These are phyloP conservation scores for Pseudocercospora cruenta DNA, from an alignment of 2,329 filamentous ascomycete genomes.

Conservation along the genomic window DNA sequence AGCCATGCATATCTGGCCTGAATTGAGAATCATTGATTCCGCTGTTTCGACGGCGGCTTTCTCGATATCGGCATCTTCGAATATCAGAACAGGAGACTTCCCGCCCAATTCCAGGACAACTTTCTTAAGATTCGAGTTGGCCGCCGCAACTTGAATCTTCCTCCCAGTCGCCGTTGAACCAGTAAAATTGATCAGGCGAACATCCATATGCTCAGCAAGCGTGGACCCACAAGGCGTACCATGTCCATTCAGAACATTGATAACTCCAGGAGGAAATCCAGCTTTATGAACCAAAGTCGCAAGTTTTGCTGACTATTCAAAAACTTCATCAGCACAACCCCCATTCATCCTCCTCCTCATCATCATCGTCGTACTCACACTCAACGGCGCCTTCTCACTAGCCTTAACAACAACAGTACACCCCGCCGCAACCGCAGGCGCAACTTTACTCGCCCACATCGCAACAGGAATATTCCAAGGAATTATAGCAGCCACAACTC, in stretches of 20 bases:
- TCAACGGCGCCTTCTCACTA: not conserved
- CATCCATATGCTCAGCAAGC: conserved; percentile 38
- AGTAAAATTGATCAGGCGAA: conserved; percentile 35
- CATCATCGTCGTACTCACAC: not conserved
- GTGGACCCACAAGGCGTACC: conserved; percentile 36
- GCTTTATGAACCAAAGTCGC: conserved; percentile 41
- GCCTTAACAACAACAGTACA: not conserved
- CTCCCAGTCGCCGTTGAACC: conserved; percentile 31
- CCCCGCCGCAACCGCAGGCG: not conserved
- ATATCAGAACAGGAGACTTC: conserved; percentile 34
- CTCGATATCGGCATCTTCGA: conserved; percentile 38
- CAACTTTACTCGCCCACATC: conserved; percentile 2
- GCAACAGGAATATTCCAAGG: conserved; percentile 74
- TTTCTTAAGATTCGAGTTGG: conserved; percentile 35
- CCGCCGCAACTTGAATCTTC: conserved; percentile 28
- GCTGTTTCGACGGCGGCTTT: conserved; percentile 39
- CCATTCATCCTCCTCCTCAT: not conserved
- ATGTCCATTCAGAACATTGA: conserved; percentile 42
- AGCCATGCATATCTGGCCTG: conserved; percentile 62
- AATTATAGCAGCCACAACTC: conserved; percentile 59
- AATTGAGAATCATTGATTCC: no score
- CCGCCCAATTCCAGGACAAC: conserved; percentile 37
- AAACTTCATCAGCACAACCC: not conserved
- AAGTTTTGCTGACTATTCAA: conserved; percentile 44
- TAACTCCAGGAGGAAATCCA: conserved; percentile 47